Base-by-base conservation (phyloP, 352 stramenopile genomes). In the Phytophthora multivora region DNA sequence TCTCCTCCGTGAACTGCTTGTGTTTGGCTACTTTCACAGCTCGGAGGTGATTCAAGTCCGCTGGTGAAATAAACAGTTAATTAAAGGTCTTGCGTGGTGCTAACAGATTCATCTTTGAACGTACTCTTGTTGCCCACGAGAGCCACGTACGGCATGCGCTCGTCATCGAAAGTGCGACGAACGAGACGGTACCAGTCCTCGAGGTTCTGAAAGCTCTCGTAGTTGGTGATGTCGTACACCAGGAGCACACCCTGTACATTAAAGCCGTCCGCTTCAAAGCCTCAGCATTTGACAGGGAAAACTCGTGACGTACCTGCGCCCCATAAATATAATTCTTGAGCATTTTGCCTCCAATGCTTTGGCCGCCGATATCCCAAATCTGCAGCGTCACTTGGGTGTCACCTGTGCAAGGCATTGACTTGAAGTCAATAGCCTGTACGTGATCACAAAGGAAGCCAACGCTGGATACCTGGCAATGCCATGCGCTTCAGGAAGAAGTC, bases 151-250 rank as follows among this genome's bases (percentile, higher is more conserved):
- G 93, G 93, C 76, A 97, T 89, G n/a, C 74, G 79, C 9, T 83
- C 73, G 31, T 94, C 74, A 49, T 83, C 73, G 55, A 97, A 97
- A n/a, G 90, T 92, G 56, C 83, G 78, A 12, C 85, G 75, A 40
- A 98, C 93, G n/a, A 98, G 72, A 6, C 89, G 80, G 63, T 97
- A 97, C 93, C 93, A 98, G 63, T 98, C 93, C 56, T 98, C 94
- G 13, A 98, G 77, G 73, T 98, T 97, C 62, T 96, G 88, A 61
- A 98, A 98, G 53, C 88, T 97, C 63, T 98, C 90, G 59, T 97
- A 97, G 74, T 98, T 98, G 47, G 94, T 98, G 64, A 98, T 96
- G 77, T 98, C 95, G 67, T 98, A 98, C 48, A 96, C 92, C 23
- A 98, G 67, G 38, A 98, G 59, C 39, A 98, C 88, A 2, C 88